Conservation (phyloP, 495 filamentous ascomycete genomes). For the Penicillium malachiteum region DNA sequence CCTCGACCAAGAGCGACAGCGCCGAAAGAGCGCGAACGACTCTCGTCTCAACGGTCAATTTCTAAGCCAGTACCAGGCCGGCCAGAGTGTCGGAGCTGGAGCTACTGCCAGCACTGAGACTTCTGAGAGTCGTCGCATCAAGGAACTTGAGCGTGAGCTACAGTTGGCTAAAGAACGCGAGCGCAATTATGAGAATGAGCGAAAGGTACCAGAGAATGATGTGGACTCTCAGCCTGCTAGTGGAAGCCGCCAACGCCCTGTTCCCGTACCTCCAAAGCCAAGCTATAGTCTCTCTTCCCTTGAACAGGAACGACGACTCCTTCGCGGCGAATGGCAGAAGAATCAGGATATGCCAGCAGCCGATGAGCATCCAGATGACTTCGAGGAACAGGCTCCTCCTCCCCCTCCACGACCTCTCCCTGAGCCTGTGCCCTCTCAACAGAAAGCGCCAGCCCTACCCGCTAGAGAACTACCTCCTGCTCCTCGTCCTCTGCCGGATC, state of each 20-base stretch:
- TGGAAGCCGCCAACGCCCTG: constrained; percentile 41
- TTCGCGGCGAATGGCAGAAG: constrained; percentile 67
- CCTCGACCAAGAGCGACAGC: constrained; percentile 64
- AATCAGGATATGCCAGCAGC: constrained; percentile 40
- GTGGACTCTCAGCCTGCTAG: constrained; percentile 27
- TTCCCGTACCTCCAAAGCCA: constrained; percentile 51
- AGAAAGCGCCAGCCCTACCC: constrained; percentile 17
- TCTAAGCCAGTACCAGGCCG: constrained; percentile 79
- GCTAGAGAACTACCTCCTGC: constrained; percentile 21
- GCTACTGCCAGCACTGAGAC: constrained; percentile 27
- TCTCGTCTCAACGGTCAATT: constrained; percentile 76
- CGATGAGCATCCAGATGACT: constrained; percentile 10
- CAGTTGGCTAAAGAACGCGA: constrained; percentile 85
- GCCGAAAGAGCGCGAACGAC: constrained; percentile 58
- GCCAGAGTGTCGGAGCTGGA: constrained; percentile 22
- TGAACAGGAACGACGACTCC: constrained; percentile 71
- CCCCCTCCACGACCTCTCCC: constrained; percentile 44
- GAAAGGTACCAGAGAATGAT: constrained; percentile 54
- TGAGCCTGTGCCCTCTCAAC: constrained; percentile 24
- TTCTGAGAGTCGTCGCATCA: constrained; percentile 63
- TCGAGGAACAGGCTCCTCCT: constrained; percentile 37
- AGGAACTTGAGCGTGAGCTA: constrained; percentile 81
- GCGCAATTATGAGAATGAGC: constrained; percentile 75
- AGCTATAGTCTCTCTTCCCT: constrained; percentile 68
- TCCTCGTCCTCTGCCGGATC: constrained; percentile 36